Base-by-base conservation (phyloP, 148 eudicot species). In the Amaranthus hypochondriacus region DNA sequence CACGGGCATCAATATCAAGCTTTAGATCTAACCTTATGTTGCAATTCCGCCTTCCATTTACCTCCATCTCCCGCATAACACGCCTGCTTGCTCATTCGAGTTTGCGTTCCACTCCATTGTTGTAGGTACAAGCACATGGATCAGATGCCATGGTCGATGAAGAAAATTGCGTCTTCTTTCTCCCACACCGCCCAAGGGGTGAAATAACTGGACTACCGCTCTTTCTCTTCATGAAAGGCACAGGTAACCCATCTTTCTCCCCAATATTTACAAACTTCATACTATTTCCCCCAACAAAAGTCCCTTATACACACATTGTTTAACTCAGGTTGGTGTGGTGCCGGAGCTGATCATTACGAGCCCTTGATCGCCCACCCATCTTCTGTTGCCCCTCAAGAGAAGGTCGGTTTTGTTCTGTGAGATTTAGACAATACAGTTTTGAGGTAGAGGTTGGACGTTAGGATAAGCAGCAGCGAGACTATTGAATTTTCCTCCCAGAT, bases 221-320 rank as follows among this genome's bases (percentile, higher is more conserved):
- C 78, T 93, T 93, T 77, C 92, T 93, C 59, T 93, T 93, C 88
- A 93, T 93, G 98, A 93, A 93, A 82, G 98, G 98, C 71, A 93
- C 96, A 72, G 96, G 96, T 90, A 78, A 47, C 9, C 2, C 11
- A 74, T 60, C 12, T 7, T 61, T 39, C 48, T 15, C 9, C 8
- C 58, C 39, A 5, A 6, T 12, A 9, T 21, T 49, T 55, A 12
- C 14, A 4, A 58, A 14, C 50, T 68, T 5, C 51, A 15, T 56
- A 28, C 39, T 13, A 9, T 15, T 11, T 51, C 18, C 49, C 14
- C 49, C 43, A 9, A 18, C 28, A 8, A 39, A 50, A 55, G 11
- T 53, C 21, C 48, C 11, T 55, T 12, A 13, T 42, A 14, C n/a
- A 9, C 28, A 12, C 15, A 44, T 64, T 55, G 50, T 71, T 51